These are phyloP conservation scores for Neurospora sublineolata DNA, from an alignment of 495 filamentous ascomycete species.

Conservation along the genomic window DNA sequence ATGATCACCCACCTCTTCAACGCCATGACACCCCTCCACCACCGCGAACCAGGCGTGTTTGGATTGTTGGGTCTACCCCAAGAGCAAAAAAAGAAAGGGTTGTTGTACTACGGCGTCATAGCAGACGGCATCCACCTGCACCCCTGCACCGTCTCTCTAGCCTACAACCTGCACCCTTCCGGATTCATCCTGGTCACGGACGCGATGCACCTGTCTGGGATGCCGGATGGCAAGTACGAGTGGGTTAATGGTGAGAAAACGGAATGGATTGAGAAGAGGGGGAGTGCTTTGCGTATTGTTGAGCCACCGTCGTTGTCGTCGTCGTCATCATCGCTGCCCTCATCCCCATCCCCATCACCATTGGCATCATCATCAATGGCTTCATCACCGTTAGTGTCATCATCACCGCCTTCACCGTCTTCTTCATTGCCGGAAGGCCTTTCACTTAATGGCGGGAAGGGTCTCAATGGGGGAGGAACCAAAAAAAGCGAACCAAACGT, in stretches of 20 bases:
- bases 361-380: too few relatives aligned
- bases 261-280: slow-evolving; percentile 47
- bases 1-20: slow-evolving; percentile 91
- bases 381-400: too few relatives aligned
- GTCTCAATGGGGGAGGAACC: too few relatives aligned
- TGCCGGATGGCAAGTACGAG: slow-evolving; percentile 64
- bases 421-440: too few relatives aligned
- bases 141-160: slow-evolving; percentile 50
- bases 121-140: slow-evolving; percentile 59
- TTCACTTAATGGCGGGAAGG: too few relatives aligned
- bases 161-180: slow-evolving; percentile 47
- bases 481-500: too few relatives aligned
- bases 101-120: slow-evolving; percentile 56
- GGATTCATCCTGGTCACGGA: slow-evolving; percentile 59
- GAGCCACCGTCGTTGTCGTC: slow-evolving; percentile 5
- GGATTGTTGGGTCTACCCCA: slow-evolving; percentile 27
- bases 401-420: neutral
- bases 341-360: too few relatives aligned
- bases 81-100: slow-evolving; percentile 17
- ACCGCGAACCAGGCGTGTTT: slow-evolving; percentile 68
- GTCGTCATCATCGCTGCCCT: neutral
- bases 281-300: slow-evolving; percentile 46
- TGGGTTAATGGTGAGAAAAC: slow-evolving; percentile 69
- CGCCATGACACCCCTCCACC: slow-evolving; percentile 75
- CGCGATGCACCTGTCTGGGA: slow-evolving; percentile 54